phyloP scores from a whole-genome alignment of 2,329 filamentous ascomycete species.

The Microascus cirrosus region DNA sequence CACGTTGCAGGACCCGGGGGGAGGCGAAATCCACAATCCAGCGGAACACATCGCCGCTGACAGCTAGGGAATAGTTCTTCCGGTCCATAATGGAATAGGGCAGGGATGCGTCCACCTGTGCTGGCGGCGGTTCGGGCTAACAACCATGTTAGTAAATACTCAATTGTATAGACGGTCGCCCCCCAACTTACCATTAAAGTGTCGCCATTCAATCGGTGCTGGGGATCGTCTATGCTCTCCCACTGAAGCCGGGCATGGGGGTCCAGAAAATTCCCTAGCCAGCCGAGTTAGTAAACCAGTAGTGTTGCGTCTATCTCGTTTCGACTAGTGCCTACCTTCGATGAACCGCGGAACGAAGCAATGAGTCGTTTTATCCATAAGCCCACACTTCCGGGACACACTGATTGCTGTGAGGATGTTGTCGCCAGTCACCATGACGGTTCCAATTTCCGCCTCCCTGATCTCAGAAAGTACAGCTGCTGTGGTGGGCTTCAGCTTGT shows the following conservation, averaged over 20 bases:
- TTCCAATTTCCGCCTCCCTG: constrained; percentile 69
- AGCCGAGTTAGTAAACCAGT: neutral
- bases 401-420: constrained; percentile 96
- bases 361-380: constrained; percentile 70
- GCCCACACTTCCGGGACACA: constrained; percentile 78
- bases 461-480: constrained; percentile 73
- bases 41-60: constrained; percentile 88
- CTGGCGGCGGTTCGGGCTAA: constrained; percentile 59
- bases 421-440: constrained; percentile 95
- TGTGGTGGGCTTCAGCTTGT: constrained; percentile 89
- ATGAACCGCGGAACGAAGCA: constrained; percentile 89
- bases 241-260: constrained; percentile 65
- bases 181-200: constrained; percentile 53
- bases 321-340: constrained; percentile 40
- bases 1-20: constrained; percentile 62
- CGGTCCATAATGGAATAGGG: constrained; percentile 77
- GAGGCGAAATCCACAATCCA: constrained; percentile 91
- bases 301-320: neutral
- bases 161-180: neutral
- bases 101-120: constrained; percentile 67
- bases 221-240: constrained; percentile 82
- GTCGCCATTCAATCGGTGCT: constrained; percentile 60
- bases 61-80: constrained; percentile 76
- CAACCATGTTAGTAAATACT: neutral
- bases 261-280: constrained; percentile 56